Percentiles rank a stretch among this genome's conserved stretches.
phyloP scores from a whole-genome alignment of 768 basidiomycete species.

The Astraeus odoratus region DNA sequence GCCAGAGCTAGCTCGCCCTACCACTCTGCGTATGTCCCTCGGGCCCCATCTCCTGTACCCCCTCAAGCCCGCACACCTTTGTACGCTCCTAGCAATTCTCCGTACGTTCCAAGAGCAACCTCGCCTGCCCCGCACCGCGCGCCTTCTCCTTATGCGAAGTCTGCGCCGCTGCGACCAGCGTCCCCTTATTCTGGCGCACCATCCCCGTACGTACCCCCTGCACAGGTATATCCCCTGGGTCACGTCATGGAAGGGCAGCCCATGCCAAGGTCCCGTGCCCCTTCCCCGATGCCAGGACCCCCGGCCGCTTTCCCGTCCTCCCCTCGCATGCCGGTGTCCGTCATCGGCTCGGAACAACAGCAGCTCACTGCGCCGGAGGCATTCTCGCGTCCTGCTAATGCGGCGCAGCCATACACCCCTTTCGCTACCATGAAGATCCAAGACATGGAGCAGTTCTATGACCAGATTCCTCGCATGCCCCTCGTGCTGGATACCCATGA shows the following conservation, averaged over 20 bases:
- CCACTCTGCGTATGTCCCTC: not conserved
- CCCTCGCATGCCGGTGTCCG: constrained; percentile 20
- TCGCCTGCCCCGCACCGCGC: constrained; percentile 23
- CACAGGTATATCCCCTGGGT: constrained; percentile 47
- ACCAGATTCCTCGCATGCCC: constrained; percentile 67
- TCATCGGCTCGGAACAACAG: constrained; percentile 22
- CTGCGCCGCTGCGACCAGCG: constrained; percentile 18
- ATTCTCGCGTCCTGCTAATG: constrained; percentile 68
- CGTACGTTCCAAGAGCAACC: constrained; percentile 22
- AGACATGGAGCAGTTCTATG: constrained; percentile 70
- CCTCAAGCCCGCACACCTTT: constrained; percentile 28
- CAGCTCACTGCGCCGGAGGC: constrained; percentile 62
- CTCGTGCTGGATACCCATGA: constrained; percentile 67
- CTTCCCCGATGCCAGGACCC: constrained; percentile 47
- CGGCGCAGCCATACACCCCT: constrained; percentile 55
- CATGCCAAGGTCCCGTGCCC: constrained; percentile 36
- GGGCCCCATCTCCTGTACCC: not conserved
- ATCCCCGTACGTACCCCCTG: constrained; percentile 22
- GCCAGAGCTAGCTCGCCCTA: constrained; percentile 28
- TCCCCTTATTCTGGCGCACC: constrained; percentile 26
- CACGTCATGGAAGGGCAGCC: constrained; percentile 53
- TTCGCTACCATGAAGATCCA: constrained; percentile 68
- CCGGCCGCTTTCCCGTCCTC: constrained; percentile 24
- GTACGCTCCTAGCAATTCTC: constrained; percentile 18
- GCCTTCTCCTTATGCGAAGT: constrained; percentile 14